Percentiles rank a stretch among this genome's conserved stretches.
These are phyloP conservation scores for Borovskyia barvae DNA, from an alignment of 208 protist species.

Conservation along the genomic window DNA sequence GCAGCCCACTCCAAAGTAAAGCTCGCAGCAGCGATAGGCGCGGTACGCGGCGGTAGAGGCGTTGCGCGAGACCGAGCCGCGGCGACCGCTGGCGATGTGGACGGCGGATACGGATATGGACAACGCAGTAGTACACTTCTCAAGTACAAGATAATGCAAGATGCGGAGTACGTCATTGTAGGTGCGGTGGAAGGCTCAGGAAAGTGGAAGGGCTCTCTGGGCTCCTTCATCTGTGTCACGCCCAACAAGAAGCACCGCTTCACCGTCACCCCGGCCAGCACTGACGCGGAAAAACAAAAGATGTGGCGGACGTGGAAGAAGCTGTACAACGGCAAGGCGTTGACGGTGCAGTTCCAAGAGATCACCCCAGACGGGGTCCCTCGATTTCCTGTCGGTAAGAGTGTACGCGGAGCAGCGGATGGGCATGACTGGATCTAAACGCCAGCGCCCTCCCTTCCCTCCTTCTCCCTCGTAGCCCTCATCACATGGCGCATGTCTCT, in stretches of 20 bases:
- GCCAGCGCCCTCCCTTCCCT: too few species aligned
- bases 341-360: slow-evolving; percentile 90
- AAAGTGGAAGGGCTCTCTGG: slow-evolving; percentile 80
- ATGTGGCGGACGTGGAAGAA: slow-evolving; percentile 70
- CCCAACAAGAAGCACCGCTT: slow-evolving; percentile 52
- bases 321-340: slow-evolving; percentile 71
- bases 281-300: slow-evolving; percentile 52
- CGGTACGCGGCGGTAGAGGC: neutral
- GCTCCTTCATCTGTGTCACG: slow-evolving; percentile 79
- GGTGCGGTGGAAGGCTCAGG: slow-evolving; percentile 77
- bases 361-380: slow-evolving; percentile 79
- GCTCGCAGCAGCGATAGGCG: neutral
- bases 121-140: slow-evolving; percentile 77
- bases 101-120: slow-evolving; percentile 74
- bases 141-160: slow-evolving; percentile 90
- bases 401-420: slow-evolving; percentile 61
- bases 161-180: slow-evolving; percentile 87
- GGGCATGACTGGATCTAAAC: slow-evolving; percentile 77
- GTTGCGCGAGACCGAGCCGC: too few species aligned
- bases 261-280: slow-evolving; percentile 75
- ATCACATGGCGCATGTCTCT: too few species aligned
- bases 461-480: too few species aligned
- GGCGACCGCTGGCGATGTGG: too few species aligned
- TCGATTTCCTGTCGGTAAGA: slow-evolving; percentile 85
- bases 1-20: neutral